A percentile compares a stretch with the other conserved stretches of the same genome.
phyloP scores from a whole-genome alignment of 441 rosid species.

The Gossypium aridum region DNA sequence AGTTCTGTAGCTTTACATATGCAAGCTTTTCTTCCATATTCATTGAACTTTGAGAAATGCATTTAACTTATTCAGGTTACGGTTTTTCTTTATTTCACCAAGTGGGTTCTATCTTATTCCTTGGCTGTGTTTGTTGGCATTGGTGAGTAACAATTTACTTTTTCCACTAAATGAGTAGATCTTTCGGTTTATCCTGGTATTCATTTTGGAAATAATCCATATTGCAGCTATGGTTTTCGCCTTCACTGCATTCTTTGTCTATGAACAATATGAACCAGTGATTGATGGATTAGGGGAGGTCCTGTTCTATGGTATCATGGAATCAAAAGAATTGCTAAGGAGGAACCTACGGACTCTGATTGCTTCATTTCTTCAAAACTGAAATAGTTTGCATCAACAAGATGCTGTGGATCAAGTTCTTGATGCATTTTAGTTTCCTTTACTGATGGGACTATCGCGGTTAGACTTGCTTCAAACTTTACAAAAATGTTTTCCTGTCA shows the following conservation, averaged over 20 bases:
- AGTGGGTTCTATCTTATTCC: constrained; percentile 32
- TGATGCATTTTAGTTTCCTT: not conserved
- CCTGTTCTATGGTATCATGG: constrained; percentile 22
- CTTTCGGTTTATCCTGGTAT: not conserved
- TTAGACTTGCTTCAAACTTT: not conserved
- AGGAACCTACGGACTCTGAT: constrained; percentile 31
- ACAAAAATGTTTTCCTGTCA: not conserved
- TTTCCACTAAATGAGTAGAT: not conserved
- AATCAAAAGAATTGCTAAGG: constrained; percentile 21
- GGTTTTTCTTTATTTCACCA: constrained; percentile 37
- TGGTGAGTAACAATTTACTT: constrained; percentile 36
- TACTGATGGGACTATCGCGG: constrained; percentile 8
- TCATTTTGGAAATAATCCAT: not conserved
- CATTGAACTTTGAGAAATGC: not conserved
- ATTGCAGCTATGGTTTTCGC: constrained; percentile 57
- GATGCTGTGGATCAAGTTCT: not conserved
- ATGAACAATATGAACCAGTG: constrained; percentile 77
- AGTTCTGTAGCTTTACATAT: constrained; percentile 8
- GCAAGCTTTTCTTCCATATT: not conserved
- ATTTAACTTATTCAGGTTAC: constrained; percentile 35
- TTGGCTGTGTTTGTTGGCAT: constrained; percentile 34
- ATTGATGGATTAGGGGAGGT: constrained; percentile 41
- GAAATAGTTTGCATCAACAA: constrained; percentile 12
- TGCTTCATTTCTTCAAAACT: constrained; percentile 16
- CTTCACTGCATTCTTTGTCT: constrained; percentile 69